Evolutionary conservation across 2,329 filamentous ascomycete genomes (phyloP).

Genomic region (Xylaria sp.): DNA sequence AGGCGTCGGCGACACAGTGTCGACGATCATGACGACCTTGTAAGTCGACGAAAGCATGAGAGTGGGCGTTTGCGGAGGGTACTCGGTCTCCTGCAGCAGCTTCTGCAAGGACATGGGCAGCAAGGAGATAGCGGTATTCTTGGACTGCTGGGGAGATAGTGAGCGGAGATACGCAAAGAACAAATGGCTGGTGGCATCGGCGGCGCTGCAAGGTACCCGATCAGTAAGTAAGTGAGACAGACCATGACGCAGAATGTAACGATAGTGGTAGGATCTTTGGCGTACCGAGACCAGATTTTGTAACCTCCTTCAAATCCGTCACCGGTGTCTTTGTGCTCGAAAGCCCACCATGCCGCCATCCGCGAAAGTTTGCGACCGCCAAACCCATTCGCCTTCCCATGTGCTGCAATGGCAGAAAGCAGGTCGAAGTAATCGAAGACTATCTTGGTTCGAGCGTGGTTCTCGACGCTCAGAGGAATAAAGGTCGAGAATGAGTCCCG

Average conservation of each 20-base stretch:
- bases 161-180: constrained; percentile 98
- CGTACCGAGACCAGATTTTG: constrained; percentile 83
- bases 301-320: constrained; percentile 97
- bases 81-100: constrained; percentile 90
- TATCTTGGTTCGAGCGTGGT: constrained; percentile 84
- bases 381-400: constrained; percentile 92
- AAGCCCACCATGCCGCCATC: constrained; percentile 98
- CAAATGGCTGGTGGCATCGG: constrained; percentile 94
- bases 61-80: constrained; percentile 82
- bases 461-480: constrained; percentile 92
- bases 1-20: constrained; percentile 92
- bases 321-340: constrained; percentile 86
- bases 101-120: constrained; percentile 92
- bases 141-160: constrained; percentile 79
- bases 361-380: constrained; percentile 93
- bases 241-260: constrained; percentile 5
- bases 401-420: constrained; percentile 87
- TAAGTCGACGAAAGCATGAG: constrained; percentile 84
- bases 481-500: constrained; percentile 96
- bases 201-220: constrained; percentile 69
- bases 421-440: constrained; percentile 98
- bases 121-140: constrained; percentile 79
- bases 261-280: constrained; percentile 25
- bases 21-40: constrained; percentile 96
- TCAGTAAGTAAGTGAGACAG: constrained; percentile 50